Evolutionary conservation across 768 basidiomycete genomes (phyloP).

Genomic region (Mycena floridula): DNA sequence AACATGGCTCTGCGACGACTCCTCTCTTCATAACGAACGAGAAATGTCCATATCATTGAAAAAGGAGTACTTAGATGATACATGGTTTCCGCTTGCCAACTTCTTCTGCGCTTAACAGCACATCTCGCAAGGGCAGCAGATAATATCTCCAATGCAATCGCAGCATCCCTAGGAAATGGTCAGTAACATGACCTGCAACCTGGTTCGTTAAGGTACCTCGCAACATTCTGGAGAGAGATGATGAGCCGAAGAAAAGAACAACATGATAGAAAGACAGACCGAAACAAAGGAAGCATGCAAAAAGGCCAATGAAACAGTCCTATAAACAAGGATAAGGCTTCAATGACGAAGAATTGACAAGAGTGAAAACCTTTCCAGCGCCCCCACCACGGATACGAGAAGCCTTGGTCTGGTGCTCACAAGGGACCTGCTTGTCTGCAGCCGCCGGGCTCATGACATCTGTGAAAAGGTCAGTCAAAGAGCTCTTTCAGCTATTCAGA

Average conservation of each 20-base stretch:
- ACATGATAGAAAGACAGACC: slow-evolving; percentile 35
- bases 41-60: too few relatives aligned
- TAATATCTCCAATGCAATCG: slow-evolving; percentile 63
- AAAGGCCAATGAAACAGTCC: slow-evolving; percentile 63
- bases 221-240: slow-evolving; percentile 50
- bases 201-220: slow-evolving; percentile 39
- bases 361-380: slow-evolving; percentile 47
- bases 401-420: slow-evolving; percentile 41
- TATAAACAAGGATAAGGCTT: slow-evolving; percentile 17
- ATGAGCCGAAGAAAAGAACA: background rate
- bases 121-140: slow-evolving; percentile 81
- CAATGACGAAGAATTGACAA: background rate
- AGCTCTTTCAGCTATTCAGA: slow-evolving; percentile 41
- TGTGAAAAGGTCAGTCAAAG: slow-evolving; percentile 17
- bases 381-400: slow-evolving; percentile 67
- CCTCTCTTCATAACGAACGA: too few relatives aligned
- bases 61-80: too few relatives aligned
- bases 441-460: background rate
- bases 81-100: too few relatives aligned
- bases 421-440: slow-evolving; percentile 17
- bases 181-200: background rate
- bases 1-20: too few relatives aligned
- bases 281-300: slow-evolving; percentile 70
- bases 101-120: slow-evolving; percentile 41
- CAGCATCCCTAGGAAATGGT: slow-evolving; percentile 50